Percentiles rank a stretch among this genome's conserved stretches.
Conservation (phyloP, 352 stramenopile genomes). For the Globisporangium ultimum region DNA sequence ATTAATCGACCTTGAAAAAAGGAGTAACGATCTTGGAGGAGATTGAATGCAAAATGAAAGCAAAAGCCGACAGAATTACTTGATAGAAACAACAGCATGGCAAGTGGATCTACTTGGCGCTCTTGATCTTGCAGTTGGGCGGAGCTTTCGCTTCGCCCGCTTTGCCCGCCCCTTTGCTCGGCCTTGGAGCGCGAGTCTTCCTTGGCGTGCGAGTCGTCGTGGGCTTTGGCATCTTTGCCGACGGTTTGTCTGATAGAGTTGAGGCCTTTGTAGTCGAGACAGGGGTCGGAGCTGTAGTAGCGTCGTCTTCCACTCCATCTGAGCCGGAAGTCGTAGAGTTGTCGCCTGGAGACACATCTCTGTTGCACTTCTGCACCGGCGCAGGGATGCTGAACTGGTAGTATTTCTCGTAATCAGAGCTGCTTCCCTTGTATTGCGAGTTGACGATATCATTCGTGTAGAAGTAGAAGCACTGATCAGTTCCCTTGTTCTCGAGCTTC, state of each 20-base stretch:
- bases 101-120: not conserved
- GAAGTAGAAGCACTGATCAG: slow-evolving; percentile 57
- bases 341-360: not conserved
- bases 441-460: slow-evolving; percentile 45
- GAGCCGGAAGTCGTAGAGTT: not conserved
- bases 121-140: not conserved
- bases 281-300: not conserved
- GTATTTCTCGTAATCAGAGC: not conserved
- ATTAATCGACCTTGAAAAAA: too few species aligned
- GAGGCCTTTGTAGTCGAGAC: not conserved
- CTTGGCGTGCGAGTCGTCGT: not conserved
- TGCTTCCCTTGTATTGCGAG: slow-evolving; percentile 37
- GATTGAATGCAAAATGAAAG: too few species aligned
- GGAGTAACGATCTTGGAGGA: too few species aligned
- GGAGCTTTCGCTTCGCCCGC: not conserved
- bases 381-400: not conserved
- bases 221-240: not conserved
- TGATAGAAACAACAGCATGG: too few species aligned
- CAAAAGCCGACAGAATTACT: too few species aligned
- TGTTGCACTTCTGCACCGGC: not conserved
- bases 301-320: not conserved
- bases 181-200: not conserved
- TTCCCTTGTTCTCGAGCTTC: slow-evolving; percentile 29
- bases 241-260: not conserved
- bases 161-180: not conserved